These are phyloP conservation scores for Delonix regia DNA, from an alignment of 306 rosid species.

Conservation along the genomic window DNA sequence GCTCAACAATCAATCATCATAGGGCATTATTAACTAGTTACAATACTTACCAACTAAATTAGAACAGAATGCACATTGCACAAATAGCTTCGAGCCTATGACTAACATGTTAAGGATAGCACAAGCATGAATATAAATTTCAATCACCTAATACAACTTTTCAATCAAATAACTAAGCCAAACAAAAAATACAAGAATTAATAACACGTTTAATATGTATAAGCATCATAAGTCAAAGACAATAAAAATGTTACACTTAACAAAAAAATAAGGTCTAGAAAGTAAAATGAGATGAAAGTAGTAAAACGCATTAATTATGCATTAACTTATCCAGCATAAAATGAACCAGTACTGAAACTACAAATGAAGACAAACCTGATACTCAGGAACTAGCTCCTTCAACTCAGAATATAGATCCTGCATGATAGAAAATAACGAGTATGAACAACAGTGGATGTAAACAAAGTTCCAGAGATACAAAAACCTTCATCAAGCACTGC, in stretches of 20 bases:
- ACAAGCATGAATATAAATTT: neutral
- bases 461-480: slow-evolving; percentile 9
- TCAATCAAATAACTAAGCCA: slow-evolving; percentile 27
- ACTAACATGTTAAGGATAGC: neutral
- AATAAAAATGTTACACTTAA: neutral
- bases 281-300: neutral
- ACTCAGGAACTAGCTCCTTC: slow-evolving; percentile 87
- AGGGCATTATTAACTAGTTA: slow-evolving; percentile 6
- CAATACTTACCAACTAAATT: neutral
- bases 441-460: slow-evolving; percentile 20
- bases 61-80: slow-evolving; percentile 6
- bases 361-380: slow-evolving; percentile 68
- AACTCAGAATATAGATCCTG: slow-evolving; percentile 88
- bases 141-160: neutral
- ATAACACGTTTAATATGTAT: neutral
- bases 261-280: slow-evolving; percentile 16
- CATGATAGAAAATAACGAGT: slow-evolving; percentile 25
- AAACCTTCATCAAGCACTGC: neutral
- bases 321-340: slow-evolving; percentile 27
- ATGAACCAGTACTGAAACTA: neutral
- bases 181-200: slow-evolving; percentile 12
- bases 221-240: slow-evolving; percentile 13
- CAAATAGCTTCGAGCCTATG: neutral
- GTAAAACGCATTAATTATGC: neutral
- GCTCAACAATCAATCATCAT: slow-evolving; percentile 4